Base-by-base conservation (phyloP, 768 basidiomycete genomes). In the Hypholoma fasciculare region DNA sequence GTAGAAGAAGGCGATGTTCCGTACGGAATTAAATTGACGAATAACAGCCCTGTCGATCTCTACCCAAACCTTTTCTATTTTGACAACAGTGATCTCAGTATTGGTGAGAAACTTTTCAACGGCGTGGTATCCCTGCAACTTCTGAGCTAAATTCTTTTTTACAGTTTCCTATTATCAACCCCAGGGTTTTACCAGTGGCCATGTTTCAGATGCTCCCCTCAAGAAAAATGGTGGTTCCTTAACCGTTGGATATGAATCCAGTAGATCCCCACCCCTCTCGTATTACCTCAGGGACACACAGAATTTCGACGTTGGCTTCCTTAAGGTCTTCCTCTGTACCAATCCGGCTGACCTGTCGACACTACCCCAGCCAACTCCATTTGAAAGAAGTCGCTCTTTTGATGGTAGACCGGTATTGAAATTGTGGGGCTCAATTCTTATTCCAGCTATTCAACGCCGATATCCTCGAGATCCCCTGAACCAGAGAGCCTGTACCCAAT, bases 401-500 rank as follows among this genome's bases (percentile, higher is more conserved):
- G 17, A 47, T 17, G 3, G 56, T 6, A 34, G 54, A 27, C 37
- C 38, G 4, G 19, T 38, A 11, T 23, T 26, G 13, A 36, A 57
- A 3, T 38, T 48, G 11, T 62, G 58, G 58, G 58, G 58, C n/a
- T 59, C 55, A 11, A 53, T 59, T 14, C 55, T 57, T 26, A 52
- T 62, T 27, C 61, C 61, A 26, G 55, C 59, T 14, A 39, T 59
- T 30, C 61, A 62, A 19, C 54, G 54, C 13, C 58, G 58, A 23
- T 47, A 56, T 37, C 81, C 85, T 9, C 73, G 1, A 7, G 16
- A 16, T 1, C 7, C 11, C 1, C 13, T 69, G 30, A 67, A 83
- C 48, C 44, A 20, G 52, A 51, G 42, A 36, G 43, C 19, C 36
- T 38, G 38, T n/a, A 19, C 34, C 13, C 49, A 49, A 19, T 52